A percentile compares a stretch with the other conserved stretches of the same genome.
Evolutionary conservation across 805 yeast species (phyloP).

Genomic region (Cyberlindnera japonica): DNA sequence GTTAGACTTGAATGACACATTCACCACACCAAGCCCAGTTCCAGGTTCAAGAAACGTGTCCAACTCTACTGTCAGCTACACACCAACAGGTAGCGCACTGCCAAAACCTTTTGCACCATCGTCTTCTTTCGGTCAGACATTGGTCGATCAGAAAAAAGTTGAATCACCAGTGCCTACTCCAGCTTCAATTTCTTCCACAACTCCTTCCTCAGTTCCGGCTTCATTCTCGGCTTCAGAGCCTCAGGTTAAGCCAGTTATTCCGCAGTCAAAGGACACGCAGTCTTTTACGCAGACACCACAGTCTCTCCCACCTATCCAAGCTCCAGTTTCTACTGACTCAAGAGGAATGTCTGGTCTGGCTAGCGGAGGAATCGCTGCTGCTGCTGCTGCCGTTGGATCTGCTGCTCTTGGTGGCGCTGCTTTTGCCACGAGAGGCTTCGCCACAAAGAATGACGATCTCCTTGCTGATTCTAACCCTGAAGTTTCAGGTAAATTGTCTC

Average conservation of each 20-base stretch:
- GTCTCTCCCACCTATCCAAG: constrained; percentile 4
- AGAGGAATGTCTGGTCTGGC: neutral
- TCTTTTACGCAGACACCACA: neutral
- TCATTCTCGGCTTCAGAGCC: constrained; percentile 8
- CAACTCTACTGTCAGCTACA: constrained; percentile 27
- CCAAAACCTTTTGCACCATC: constrained; percentile 65
- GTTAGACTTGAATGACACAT: constrained; percentile 54
- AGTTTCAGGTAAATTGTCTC: constrained; percentile 63
- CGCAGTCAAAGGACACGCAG: constrained; percentile 4
- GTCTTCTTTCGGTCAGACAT: constrained; percentile 79
- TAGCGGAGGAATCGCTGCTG: constrained; percentile 1
- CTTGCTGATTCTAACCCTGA: constrained; percentile 48
- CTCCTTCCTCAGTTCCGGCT: constrained; percentile 6
- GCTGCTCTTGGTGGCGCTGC: constrained; percentile 9
- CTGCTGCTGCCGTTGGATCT: constrained; percentile 6
- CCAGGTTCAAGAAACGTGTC: constrained; percentile 21
- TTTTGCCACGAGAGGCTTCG: constrained; percentile 5
- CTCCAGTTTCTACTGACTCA: constrained; percentile 6
- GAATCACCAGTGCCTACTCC: constrained; percentile 23
- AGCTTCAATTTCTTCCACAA: constrained; percentile 2
- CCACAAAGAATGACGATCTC: constrained; percentile 37
- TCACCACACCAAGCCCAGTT: constrained; percentile 39
- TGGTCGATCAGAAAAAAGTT: constrained; percentile 36
- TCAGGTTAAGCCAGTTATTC: neutral
- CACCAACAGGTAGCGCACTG: constrained; percentile 29